These are phyloP conservation scores for Termitomyces bulborhizus DNA, from an alignment of 768 basidiomycete species.

Conservation along the genomic window DNA sequence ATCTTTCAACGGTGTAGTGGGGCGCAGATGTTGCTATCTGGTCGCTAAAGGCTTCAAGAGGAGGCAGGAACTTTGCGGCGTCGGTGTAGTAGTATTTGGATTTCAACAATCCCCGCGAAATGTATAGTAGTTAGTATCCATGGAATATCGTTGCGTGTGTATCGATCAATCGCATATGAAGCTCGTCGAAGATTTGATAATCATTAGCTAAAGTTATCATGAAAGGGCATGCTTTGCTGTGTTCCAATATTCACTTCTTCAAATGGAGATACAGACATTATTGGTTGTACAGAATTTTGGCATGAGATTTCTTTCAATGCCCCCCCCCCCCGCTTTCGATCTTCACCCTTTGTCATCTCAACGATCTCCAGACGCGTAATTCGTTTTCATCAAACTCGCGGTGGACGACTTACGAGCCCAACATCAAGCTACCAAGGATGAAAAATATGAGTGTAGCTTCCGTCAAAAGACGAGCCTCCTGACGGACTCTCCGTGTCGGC, in stretches of 20 bases:
- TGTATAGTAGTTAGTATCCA: conserved; percentile 8
- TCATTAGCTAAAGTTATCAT: too few species aligned
- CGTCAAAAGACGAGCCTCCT: not conserved
- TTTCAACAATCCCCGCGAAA: conserved; percentile 71
- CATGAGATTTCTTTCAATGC: too few species aligned
- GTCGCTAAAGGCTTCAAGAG: conserved; percentile 32
- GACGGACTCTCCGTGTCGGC: not conserved
- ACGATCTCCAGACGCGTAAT: too few species aligned
- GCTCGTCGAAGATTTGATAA: too few species aligned
- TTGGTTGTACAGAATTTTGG: too few species aligned
- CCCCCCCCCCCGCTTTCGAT: too few species aligned
- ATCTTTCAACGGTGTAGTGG: conserved; percentile 19
- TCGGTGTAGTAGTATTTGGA: conserved; percentile 48
- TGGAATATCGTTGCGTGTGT: not conserved
- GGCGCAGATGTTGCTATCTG: conserved; percentile 28
- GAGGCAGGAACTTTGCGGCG: conserved; percentile 33
- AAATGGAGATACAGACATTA: too few species aligned
- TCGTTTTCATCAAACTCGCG: not conserved
- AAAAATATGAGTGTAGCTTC: not conserved
- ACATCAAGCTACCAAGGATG: too few species aligned
- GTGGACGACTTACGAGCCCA: not conserved
- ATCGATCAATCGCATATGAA: not conserved
- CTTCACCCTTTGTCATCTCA: too few species aligned
- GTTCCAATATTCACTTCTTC: too few species aligned
- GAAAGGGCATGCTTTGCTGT: too few species aligned